Evolutionary conservation across 345 rosid genomes (phyloP).

Genomic region (Pistacia atlantica): DNA sequence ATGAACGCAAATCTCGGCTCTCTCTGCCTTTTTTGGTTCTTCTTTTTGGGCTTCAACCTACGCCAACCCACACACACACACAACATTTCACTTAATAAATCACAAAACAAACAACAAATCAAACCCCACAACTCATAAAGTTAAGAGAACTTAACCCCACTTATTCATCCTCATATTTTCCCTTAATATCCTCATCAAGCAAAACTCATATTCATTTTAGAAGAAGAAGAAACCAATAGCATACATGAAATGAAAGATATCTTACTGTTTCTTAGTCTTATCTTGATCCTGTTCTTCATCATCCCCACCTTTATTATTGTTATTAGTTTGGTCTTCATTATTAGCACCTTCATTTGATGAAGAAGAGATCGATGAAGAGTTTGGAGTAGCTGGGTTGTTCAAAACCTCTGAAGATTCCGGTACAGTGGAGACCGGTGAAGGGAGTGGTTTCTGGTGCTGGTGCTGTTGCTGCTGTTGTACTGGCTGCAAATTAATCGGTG

Average conservation of each 20-base stretch:
- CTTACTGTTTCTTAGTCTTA: slow-evolving; percentile 81
- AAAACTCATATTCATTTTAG: background rate
- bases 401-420: slow-evolving; percentile 78
- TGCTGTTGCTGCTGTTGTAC: slow-evolving; percentile 28
- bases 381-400: slow-evolving; percentile 76
- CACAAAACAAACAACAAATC: background rate
- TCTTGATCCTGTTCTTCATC: slow-evolving; percentile 57
- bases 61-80: slow-evolving; percentile 8
- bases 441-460: slow-evolving; percentile 8
- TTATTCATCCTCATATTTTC: background rate
- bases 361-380: slow-evolving; percentile 80
- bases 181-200: background rate
- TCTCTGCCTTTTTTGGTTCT: slow-evolving; percentile 75
- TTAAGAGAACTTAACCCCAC: background rate
- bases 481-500: slow-evolving; percentile 17
- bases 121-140: background rate
- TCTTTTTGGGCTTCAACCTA: slow-evolving; percentile 92
- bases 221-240: slow-evolving; percentile 12
- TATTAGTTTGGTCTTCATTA: slow-evolving; percentile 35
- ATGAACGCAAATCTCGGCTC: slow-evolving; percentile 94
- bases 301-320: slow-evolving; percentile 24
- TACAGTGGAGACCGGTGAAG: slow-evolving; percentile 45
- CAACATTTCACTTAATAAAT: slow-evolving; percentile 3
- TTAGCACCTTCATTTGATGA: slow-evolving; percentile 70
- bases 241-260: background rate